Percentiles rank a stretch among this genome's conserved stretches.
phyloP scores from a whole-genome alignment of 345 rosid genomes.

The Acer saccharum region DNA sequence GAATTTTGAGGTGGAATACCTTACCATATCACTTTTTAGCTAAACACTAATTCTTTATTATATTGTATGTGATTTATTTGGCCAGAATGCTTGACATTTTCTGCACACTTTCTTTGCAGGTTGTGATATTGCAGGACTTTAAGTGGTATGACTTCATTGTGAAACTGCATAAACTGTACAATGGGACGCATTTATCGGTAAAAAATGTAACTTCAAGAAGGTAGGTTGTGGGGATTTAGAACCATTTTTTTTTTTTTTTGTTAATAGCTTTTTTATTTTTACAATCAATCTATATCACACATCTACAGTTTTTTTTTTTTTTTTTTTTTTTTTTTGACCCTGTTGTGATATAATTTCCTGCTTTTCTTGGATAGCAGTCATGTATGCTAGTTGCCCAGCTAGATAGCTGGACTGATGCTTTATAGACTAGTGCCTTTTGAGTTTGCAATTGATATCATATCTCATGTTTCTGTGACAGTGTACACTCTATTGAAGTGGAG shows the following conservation, averaged over 20 bases:
- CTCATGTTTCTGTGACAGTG: constrained; percentile 46
- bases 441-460: neutral
- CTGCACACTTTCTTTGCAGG: constrained; percentile 45
- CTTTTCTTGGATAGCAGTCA: neutral
- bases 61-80: neutral
- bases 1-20: constrained; percentile 65
- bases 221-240: constrained; percentile 27
- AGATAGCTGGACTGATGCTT: neutral
- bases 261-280: neutral
- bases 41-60: constrained; percentile 6
- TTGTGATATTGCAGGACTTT: constrained; percentile 87
- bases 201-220: constrained; percentile 76
- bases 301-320: neutral
- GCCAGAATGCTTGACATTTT: constrained; percentile 21
- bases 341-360: neutral
- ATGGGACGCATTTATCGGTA: constrained; percentile 80
- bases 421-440: neutral
- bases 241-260: neutral
- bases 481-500: constrained; percentile 70
- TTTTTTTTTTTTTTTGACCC: neutral
- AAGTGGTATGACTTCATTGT: constrained; percentile 91
- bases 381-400: neutral
- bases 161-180: constrained; percentile 72
- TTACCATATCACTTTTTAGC: neutral
- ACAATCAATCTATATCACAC: neutral